Evolutionary conservation across 2,329 filamentous ascomycete genomes (phyloP).

Genomic region (Stagonosporopsis tanaceti): DNA sequence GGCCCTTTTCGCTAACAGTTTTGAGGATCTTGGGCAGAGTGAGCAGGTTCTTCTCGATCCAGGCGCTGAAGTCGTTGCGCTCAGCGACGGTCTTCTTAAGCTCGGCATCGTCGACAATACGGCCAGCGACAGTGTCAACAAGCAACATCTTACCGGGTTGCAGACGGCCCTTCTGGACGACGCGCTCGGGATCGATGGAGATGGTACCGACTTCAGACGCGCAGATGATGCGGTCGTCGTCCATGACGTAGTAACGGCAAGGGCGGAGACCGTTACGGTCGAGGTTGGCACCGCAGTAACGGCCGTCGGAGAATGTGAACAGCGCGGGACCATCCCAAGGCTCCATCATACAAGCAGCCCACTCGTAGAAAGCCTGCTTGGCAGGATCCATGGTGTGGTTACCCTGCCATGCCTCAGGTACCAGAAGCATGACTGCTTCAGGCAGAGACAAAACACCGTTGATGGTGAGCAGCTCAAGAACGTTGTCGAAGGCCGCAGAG

Average conservation of each 20-base stretch:
- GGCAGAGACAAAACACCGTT: constrained; percentile 95
- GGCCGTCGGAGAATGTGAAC: constrained; percentile 95
- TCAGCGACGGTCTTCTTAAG: constrained; percentile 88
- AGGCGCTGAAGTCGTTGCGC: constrained; percentile 85
- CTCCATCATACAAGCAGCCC: constrained; percentile 98
- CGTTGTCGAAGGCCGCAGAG: constrained; percentile 96
- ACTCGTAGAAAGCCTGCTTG: constrained; percentile 98
- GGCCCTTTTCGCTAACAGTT: constrained; percentile 63
- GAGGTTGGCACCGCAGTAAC: constrained; percentile 95
- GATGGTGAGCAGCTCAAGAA: constrained; percentile 90
- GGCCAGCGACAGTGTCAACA: constrained; percentile 88
- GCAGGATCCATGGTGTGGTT: constrained; percentile 90
- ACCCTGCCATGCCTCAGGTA: constrained; percentile 97
- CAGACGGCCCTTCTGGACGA: constrained; percentile 91
- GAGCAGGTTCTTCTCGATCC: constrained; percentile 86
- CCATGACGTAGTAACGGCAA: constrained; percentile 96
- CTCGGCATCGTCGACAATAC: constrained; percentile 93
- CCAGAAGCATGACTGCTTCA: constrained; percentile 98
- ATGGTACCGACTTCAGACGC: constrained; percentile 97
- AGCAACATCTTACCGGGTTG: constrained; percentile 96
- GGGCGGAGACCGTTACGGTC: constrained; percentile 95
- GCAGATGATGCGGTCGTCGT: constrained; percentile 96
- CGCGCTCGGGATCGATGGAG: constrained; percentile 84
- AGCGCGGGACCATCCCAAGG: constrained; percentile 97
- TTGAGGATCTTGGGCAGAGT: constrained; percentile 79